Evolutionary conservation across 139 green algal species (phyloP), one percentile per base, ranked within the genome.

Genomic region (Marvania coccoides): DNA sequence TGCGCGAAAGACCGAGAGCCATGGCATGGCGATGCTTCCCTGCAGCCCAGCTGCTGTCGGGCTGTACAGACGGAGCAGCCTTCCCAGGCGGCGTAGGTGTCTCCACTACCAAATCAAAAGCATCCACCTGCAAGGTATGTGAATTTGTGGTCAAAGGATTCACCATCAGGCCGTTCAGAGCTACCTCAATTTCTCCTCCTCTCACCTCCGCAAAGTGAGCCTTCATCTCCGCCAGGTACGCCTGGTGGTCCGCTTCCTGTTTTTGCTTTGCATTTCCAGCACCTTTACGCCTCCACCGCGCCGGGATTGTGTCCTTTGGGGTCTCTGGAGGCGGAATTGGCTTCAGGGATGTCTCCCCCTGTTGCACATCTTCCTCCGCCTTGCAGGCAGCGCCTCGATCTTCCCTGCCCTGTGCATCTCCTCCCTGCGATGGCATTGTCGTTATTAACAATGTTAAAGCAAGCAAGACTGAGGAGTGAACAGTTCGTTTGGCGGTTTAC

Each of bases 101-200:
- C 60, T 87, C 81, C 31, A 76, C 75, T 15, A 58, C 38, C 47
- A 87, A 63, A 53, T 87, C 65, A 72, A 83, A 86, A 13, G 70
- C 54, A 30, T 87, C 81, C 34, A 87, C 78, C 74, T 87, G 55
- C 5, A n/a, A n/a, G n/a, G n/a, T n/a, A n/a, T n/a, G n/a, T n/a
- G n/a, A n/a, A n/a, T n/a, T n/a, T n/a, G n/a, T n/a, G 6, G 47
- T 26, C 29, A 26, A 26, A 57, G 47, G 47, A 33, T 31, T 31
- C 28, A 30, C 24, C 14, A 31, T 15, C 3, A 29, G 14, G 12
- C 6, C 38, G 45, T 19, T n/a, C 23, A 40, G 36, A 10, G 13
- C 39, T 24, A 61, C 40, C 5, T n/a, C 8, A 29, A 3, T 28
- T 15, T 61, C n/a, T 14, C 13, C 9, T 26, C 29, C 39, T n/a